Evolutionary conservation across 495 filamentous ascomycete genomes (phyloP).

Genomic region (Tirmania nivea): DNA sequence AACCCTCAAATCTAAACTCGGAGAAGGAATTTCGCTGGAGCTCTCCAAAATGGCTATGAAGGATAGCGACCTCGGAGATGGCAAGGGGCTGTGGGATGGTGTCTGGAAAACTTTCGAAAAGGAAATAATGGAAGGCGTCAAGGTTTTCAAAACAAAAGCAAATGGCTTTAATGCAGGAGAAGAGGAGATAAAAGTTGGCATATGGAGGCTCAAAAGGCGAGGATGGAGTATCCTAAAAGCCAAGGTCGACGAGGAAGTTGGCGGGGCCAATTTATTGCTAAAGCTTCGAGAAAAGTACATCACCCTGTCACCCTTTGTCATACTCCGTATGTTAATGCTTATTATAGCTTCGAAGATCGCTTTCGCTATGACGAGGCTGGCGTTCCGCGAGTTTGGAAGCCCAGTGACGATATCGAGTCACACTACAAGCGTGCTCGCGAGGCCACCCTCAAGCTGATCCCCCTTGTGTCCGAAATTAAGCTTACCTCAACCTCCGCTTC

Average conservation of each 20-base stretch:
- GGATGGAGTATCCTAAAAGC: constrained; percentile 76
- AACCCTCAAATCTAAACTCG: constrained; percentile 70
- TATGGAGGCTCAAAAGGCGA: constrained; percentile 80
- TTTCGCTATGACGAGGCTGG: constrained; percentile 94
- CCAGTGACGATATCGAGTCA: constrained; percentile 90
- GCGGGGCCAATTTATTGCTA: constrained; percentile 85
- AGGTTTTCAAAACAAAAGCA: constrained; percentile 64
- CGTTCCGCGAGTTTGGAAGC: constrained; percentile 90
- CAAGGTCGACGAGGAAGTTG: constrained; percentile 92
- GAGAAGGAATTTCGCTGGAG: constrained; percentile 72
- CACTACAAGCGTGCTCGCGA: constrained; percentile 78
- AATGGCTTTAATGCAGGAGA: constrained; percentile 79
- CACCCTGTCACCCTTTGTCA: neutral
- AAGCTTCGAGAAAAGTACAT: constrained; percentile 72
- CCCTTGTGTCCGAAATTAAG: constrained; percentile 66
- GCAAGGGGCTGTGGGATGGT: constrained; percentile 87
- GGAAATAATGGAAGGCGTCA: constrained; percentile 69
- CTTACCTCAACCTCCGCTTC: constrained; percentile 43
- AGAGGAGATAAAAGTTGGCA: constrained; percentile 78
- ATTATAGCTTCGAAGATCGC: constrained; percentile 63
- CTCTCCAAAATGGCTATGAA: constrained; percentile 68
- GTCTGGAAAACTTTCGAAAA: constrained; percentile 73
- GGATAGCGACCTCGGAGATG: constrained; percentile 22
- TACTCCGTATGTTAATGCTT: neutral
- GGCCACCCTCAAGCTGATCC: constrained; percentile 72